Evolutionary conservation across 306 rosid genomes (phyloP).

Genomic region (Cucurbita ficifolia): DNA sequence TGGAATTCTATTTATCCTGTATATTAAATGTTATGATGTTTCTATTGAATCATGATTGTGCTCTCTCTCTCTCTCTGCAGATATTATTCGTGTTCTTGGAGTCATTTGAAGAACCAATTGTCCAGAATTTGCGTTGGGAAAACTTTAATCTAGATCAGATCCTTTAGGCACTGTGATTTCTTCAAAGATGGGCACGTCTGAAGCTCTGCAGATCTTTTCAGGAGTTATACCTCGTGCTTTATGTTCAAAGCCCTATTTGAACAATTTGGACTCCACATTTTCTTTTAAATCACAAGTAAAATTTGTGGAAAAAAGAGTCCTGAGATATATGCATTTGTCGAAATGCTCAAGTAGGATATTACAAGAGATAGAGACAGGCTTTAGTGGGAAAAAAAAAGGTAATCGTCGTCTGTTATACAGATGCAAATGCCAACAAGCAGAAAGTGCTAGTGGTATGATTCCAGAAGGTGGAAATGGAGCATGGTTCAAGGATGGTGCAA

Average conservation of each 20-base stretch:
- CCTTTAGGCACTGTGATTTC: slow-evolving; percentile 2
- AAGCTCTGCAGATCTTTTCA: slow-evolving; percentile 34
- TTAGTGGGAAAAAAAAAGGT: slow-evolving; percentile 1
- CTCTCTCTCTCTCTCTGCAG: not conserved
- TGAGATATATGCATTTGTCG: slow-evolving; percentile 14
- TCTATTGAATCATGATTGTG: not conserved
- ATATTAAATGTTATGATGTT: not conserved
- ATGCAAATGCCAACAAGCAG: slow-evolving; percentile 52
- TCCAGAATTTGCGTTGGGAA: not conserved
- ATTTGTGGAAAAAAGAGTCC: slow-evolving; percentile 23
- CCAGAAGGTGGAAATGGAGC: slow-evolving; percentile 34
- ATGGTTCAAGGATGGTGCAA: slow-evolving; percentile 27
- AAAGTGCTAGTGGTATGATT: slow-evolving; percentile 23
- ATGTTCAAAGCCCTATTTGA: slow-evolving; percentile 11
- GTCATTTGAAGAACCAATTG: not conserved
- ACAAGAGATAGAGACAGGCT: slow-evolving; percentile 19
- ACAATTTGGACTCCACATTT: slow-evolving; percentile 14
- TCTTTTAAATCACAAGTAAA: slow-evolving; percentile 14
- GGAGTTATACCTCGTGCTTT: slow-evolving; percentile 28
- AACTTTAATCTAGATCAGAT: slow-evolving; percentile 1
- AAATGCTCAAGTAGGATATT: slow-evolving; percentile 18
- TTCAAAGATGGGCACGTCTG: slow-evolving; percentile 26
- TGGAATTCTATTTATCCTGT: not conserved
- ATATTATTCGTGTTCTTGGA: not conserved
- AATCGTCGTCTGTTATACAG: slow-evolving; percentile 16